Base-by-base conservation (phyloP, 2,329 filamentous ascomycete species). In the Drechslerella coelobrocha region DNA sequence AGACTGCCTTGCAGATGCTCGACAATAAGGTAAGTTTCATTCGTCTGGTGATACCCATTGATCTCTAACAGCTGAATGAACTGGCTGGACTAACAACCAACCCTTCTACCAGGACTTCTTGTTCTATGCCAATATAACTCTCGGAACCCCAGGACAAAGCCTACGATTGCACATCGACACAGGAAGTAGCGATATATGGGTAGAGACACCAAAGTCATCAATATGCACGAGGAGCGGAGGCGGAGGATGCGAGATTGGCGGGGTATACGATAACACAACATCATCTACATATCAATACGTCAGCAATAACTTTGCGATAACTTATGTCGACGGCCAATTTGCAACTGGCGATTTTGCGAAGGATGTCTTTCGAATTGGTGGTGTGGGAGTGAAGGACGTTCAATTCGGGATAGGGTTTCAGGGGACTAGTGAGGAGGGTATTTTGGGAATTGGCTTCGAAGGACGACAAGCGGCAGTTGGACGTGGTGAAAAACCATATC, bases 101-200 rank as follows among this genome's bases (percentile, higher is more conserved):
- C 23, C 14, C 37, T 41, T 37, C 17, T n/a, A 24, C 8, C 50
- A 76, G 75, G 75, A 76, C 54, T 76, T 73, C 53, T 69, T 76
- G 12, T 87, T 86, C 78, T 85, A 82, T 75, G 82, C 83, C 41
- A 81, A 84, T 54, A 81, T 88, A 43, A 78, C 79, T n/a, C 78
- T 88, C 43, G 86, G 86, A 53, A 86, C 85, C 0, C 86, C 86
- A 0, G 79, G 80, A 0, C 86, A 88, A 77, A 77, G 78, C 2
- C 77, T 87, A 53, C 80, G 78, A 57, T 80, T 88, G 74, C 80
- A 84, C 52, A 81, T 88, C 72, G 86, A 88, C 77, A 88, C 86
- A 1, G 86, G 86, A 26, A 86, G 84, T 76, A 86, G 83, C 73
- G 86, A 88, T 75, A 82, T 85, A 2, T 88, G 86, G 85, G 79